Evolutionary conservation across 371 early-diverging fungal genomes (phyloP).

Genomic region (Catenaria anguillulae): DNA sequence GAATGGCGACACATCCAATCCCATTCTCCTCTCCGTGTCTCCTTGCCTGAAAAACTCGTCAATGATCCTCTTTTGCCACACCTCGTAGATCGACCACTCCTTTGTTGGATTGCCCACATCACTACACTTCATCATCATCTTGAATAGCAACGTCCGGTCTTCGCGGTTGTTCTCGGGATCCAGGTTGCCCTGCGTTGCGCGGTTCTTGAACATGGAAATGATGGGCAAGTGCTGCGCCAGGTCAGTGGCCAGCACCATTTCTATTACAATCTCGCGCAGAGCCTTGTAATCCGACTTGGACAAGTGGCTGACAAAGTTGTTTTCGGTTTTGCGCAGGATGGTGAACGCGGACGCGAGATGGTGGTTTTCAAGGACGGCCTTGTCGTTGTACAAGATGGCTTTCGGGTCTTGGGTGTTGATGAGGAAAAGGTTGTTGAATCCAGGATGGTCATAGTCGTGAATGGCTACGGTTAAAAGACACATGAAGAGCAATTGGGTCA

Average conservation of each 20-base stretch:
- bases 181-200: conserved; percentile 9
- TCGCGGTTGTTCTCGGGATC: conserved; percentile 15
- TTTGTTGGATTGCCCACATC: conserved; percentile 39
- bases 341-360: conserved; percentile 28
- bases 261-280: conserved; percentile 27
- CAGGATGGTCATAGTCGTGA: conserved; percentile 13
- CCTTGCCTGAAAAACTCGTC: conserved; percentile 34
- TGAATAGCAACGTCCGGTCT: conserved; percentile 26
- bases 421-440: conserved; percentile 9
- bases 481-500: too few relatives aligned
- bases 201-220: neutral
- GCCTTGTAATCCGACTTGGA: conserved; percentile 20
- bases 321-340: conserved; percentile 20
- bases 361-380: conserved; percentile 36
- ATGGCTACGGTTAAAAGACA: too few relatives aligned
- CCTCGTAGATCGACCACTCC: conserved; percentile 23
- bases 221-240: neutral
- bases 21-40: conserved; percentile 26
- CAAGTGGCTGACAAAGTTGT: conserved; percentile 27
- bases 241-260: conserved; percentile 40
- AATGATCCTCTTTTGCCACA: conserved; percentile 24
- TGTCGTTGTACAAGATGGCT: conserved; percentile 38
- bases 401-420: conserved; percentile 13
- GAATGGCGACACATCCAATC: conserved; percentile 23
- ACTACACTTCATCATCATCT: conserved; percentile 33